A percentile compares a stretch with the other conserved stretches of the same genome.
These are phyloP conservation scores for Cytospora piceae DNA, from an alignment of 2,329 filamentous ascomycete genomes.

Conservation along the genomic window DNA sequence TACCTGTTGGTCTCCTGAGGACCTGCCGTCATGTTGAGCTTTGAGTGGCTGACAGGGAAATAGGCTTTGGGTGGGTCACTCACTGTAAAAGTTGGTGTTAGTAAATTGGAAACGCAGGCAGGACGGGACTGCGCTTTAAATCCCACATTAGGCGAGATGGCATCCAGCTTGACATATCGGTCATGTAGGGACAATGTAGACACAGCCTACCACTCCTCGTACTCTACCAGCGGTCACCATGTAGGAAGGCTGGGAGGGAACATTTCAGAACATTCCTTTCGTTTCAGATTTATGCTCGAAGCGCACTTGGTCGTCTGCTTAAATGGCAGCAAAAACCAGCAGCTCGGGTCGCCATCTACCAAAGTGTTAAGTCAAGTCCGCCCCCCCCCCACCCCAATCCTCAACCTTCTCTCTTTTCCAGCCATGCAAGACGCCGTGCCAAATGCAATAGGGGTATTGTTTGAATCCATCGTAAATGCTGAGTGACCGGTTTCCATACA, in stretches of 20 bases:
- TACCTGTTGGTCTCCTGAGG: background rate
- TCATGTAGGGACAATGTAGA: background rate
- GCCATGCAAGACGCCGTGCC: conserved; percentile 24
- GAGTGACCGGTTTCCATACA: conserved; percentile 10
- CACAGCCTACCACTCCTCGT: background rate
- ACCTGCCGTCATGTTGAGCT: background rate
- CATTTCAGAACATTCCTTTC: background rate
- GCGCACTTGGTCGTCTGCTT: background rate
- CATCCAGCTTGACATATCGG: background rate
- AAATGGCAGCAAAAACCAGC: background rate
- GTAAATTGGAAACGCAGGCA: too few species aligned
- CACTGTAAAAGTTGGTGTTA: background rate
- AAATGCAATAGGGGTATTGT: conserved; percentile 28
- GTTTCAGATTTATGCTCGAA: conserved; percentile 13
- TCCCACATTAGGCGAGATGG: background rate
- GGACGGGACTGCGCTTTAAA: too few species aligned
- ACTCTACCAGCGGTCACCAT: background rate
- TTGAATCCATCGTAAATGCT: conserved; percentile 8
- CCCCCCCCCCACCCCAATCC: background rate
- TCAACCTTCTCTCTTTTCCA: background rate
- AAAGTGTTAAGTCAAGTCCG: background rate
- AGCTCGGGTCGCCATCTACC: conserved; percentile 1
- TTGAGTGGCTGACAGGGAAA: background rate
- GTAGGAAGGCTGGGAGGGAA: background rate
- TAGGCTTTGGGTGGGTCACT: background rate